A percentile compares a stretch with the other conserved stretches of the same genome.
Evolutionary conservation across 2,329 filamentous ascomycete genomes (phyloP).

Genomic region (Coniosporium tulheliwenetii): DNA sequence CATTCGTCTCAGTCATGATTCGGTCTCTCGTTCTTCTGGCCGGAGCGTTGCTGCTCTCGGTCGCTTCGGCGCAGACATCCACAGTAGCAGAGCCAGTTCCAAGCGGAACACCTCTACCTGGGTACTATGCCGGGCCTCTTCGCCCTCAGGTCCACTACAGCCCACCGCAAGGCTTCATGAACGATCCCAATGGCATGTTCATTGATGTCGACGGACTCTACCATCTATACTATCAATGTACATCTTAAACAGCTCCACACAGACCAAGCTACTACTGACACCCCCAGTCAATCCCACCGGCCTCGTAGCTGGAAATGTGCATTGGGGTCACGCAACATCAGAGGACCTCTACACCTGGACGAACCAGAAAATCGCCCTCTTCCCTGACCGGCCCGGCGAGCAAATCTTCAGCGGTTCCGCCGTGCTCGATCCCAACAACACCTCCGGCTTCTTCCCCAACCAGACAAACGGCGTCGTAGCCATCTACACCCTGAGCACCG

Average conservation of each 20-base stretch:
- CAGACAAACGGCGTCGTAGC: conserved; percentile 48
- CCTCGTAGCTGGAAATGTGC: conserved; percentile 39
- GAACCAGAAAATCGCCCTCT: conserved; percentile 48
- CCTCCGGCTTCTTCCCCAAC: conserved; percentile 47
- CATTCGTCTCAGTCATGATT: background rate
- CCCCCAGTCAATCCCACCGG: conserved; percentile 31
- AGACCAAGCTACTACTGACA: conserved; percentile 1
- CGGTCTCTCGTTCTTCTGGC: background rate
- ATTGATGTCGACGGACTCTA: conserved; percentile 40
- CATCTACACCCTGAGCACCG: conserved; percentile 35
- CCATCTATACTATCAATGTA: conserved; percentile 51
- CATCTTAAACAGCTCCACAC: conserved; percentile 5
- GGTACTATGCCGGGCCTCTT: conserved; percentile 22
- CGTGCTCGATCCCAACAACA: conserved; percentile 48
- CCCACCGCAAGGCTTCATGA: conserved; percentile 38
- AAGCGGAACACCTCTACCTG: conserved; percentile 18
- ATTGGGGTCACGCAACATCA: conserved; percentile 53
- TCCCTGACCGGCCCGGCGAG: conserved; percentile 37
- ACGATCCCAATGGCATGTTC: conserved; percentile 52
- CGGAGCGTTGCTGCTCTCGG: background rate
- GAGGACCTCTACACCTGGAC: conserved; percentile 47
- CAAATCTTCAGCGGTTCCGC: conserved; percentile 39
- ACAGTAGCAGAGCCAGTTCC: conserved; percentile 12
- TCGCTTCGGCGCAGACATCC: background rate
- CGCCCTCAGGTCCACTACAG: conserved; percentile 42